Evolutionary conservation across 2,329 filamentous ascomycete genomes (phyloP), one percentile per base, ranked within the genome.

Genomic region (Massarina eburnea): DNA sequence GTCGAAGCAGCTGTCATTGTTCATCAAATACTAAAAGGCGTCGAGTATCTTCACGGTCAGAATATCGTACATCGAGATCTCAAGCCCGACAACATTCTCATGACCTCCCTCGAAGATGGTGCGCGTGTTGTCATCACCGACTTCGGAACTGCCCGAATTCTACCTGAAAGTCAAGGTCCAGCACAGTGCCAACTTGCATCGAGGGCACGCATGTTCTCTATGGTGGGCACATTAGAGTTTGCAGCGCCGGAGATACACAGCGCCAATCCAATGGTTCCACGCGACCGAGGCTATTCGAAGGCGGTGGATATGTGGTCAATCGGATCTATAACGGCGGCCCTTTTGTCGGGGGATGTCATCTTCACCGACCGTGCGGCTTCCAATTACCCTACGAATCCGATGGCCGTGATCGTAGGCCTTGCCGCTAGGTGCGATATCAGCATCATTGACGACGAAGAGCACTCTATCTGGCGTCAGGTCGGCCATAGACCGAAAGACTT

Each of bases 231-330:
- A 0, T 49, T 70, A 5, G 80, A 81, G 48, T 85, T 80, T 46
- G 72, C 71, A 46, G 82, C 82, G 37, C 82, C 82, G 46, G 75
- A 71, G 54, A 70, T 72, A n/a, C 53, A 70, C 45, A 52, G 48
- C 30, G 51, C 45, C 33, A 74, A 64, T 48, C 51, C 45, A 12
- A 48, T 47, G 22, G 63, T 59, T 20, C 55, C 58, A 8, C 26
- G 30, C 1, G 49, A 59, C 1, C 36, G 58, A 27, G 79, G 80
- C 2, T 84, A 84, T 59, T 81, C 78, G 21, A 77, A 78, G 57
- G 74, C 79, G 8, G 73, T 84, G 8, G 82, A 85, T 52, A 74
- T 85, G 62, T 85, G 81, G 81, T 81, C 81, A 1, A 57, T 85
- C n/a, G 82, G 82, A 5, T 76, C 74, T 37, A 71, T 84, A 2